These are phyloP conservation scores for Patellifolia procumbens DNA, from an alignment of 179 eudicot genomes.

Conservation along the genomic window DNA sequence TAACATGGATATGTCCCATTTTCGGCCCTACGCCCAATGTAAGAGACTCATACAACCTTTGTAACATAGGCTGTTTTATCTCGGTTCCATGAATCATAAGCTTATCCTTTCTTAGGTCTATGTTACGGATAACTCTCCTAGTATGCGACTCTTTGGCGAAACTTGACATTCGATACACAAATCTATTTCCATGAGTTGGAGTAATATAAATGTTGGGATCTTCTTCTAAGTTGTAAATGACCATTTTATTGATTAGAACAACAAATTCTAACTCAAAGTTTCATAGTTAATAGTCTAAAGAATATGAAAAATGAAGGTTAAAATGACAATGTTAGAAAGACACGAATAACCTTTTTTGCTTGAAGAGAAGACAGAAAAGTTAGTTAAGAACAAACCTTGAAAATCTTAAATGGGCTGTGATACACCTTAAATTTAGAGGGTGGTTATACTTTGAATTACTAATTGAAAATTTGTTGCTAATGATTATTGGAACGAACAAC, in stretches of 20 bases:
- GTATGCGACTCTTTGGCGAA: background rate
- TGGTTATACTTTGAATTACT: background rate
- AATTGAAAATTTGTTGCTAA: background rate
- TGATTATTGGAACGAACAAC: background rate
- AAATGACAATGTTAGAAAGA: background rate
- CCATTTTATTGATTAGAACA: background rate
- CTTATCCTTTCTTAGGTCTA: constrained; percentile 31
- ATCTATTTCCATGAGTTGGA: constrained; percentile 22
- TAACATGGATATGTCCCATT: constrained; percentile 23
- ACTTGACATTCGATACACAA: constrained; percentile 20
- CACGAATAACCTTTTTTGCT: background rate
- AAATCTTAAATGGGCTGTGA: background rate
- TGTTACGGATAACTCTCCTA: constrained; percentile 20
- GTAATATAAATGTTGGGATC: constrained; percentile 23
- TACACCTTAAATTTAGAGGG: background rate
- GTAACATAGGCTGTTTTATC: constrained; percentile 13
- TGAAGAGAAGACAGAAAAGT: background rate
- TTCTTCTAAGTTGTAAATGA: constrained; percentile 22
- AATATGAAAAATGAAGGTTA: background rate
- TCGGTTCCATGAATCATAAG: constrained; percentile 29
- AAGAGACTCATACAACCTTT: constrained; percentile 26
- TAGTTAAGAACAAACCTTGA: background rate
- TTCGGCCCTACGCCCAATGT: constrained; percentile 23
- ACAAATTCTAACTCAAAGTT: background rate
- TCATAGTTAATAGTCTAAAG: background rate